Evolutionary conservation across 2,329 filamentous ascomycete species (phyloP).

Genomic region (Simplicillium aogashimaense): DNA sequence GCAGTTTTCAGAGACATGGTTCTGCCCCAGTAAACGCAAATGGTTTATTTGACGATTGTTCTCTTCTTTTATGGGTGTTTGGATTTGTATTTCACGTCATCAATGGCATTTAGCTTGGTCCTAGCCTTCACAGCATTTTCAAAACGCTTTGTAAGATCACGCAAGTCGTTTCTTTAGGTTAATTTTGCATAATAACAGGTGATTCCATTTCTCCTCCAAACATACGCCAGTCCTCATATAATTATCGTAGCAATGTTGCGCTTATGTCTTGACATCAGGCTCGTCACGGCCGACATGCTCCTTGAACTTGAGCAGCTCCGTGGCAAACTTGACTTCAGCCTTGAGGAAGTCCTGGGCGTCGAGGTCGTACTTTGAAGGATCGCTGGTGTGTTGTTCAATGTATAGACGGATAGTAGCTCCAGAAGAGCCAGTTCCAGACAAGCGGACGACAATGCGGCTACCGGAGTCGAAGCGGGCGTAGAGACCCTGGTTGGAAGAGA

Average conservation of each 20-base stretch:
- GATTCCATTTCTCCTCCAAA: no score
- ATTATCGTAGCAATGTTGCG: background rate
- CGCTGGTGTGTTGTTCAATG: constrained; percentile 87
- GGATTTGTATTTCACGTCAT: no score
- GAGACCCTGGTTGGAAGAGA: constrained; percentile 91
- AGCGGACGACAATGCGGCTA: constrained; percentile 86
- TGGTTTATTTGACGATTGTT: no score
- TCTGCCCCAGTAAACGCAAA: no score
- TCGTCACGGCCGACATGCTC: constrained; percentile 86
- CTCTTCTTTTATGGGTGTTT: no score
- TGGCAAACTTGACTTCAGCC: constrained; percentile 78
- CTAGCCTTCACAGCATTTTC: no score
- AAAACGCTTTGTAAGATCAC: no score
- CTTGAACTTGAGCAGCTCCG: constrained; percentile 81
- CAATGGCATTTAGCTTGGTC: no score
- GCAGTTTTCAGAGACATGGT: no score
- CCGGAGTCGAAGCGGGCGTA: constrained; percentile 92
- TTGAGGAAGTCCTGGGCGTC: constrained; percentile 92
- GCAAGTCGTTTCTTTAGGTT: no score
- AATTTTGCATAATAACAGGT: no score
- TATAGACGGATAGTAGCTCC: constrained; percentile 96
- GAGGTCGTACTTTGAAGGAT: constrained; percentile 65
- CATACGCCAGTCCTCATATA: no score
- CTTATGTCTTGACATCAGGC: constrained; percentile 90
- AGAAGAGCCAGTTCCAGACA: constrained; percentile 90